Percentiles rank a stretch among this genome's conserved stretches.
Evolutionary conservation across 305 asterid species (phyloP).

Genomic region (Fraxinus latifolia): DNA sequence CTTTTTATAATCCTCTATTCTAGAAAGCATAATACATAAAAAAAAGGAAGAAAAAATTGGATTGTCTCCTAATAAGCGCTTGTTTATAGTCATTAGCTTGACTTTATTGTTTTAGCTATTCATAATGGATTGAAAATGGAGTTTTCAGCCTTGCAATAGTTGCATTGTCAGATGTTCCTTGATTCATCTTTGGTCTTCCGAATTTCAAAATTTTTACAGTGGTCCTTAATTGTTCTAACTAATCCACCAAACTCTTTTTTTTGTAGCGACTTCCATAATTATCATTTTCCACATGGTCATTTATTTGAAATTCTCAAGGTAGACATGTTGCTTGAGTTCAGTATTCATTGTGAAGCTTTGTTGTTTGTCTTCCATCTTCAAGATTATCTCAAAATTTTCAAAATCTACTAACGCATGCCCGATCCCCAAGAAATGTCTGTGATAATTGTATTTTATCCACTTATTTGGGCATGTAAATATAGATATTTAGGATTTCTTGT

Average conservation of each 20-base stretch:
- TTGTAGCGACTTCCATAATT: background rate
- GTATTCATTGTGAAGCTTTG: background rate
- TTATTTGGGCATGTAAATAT: background rate
- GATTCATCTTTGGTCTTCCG: background rate
- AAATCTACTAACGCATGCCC: background rate
- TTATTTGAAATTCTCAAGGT: background rate
- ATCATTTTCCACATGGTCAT: background rate
- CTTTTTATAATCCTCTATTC: background rate
- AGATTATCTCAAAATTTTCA: background rate
- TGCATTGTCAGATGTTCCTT: background rate
- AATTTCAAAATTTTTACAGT: no score
- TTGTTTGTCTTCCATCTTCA: background rate
- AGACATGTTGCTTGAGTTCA: background rate
- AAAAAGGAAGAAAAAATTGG: no score
- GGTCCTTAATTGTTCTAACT: background rate
- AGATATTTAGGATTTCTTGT: background rate
- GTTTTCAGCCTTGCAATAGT: no score
- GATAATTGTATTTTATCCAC: background rate
- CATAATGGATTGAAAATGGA: no score
- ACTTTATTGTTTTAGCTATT: no score
- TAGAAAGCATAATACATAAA: background rate
- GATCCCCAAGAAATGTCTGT: background rate
- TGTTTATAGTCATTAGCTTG: no score
- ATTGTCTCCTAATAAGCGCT: background rate
- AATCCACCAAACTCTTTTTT: background rate